A percentile compares a stretch with the other conserved stretches of the same genome.
Evolutionary conservation across 495 filamentous ascomycete genomes (phyloP).

Genomic region (Neurospora hispaniola): DNA sequence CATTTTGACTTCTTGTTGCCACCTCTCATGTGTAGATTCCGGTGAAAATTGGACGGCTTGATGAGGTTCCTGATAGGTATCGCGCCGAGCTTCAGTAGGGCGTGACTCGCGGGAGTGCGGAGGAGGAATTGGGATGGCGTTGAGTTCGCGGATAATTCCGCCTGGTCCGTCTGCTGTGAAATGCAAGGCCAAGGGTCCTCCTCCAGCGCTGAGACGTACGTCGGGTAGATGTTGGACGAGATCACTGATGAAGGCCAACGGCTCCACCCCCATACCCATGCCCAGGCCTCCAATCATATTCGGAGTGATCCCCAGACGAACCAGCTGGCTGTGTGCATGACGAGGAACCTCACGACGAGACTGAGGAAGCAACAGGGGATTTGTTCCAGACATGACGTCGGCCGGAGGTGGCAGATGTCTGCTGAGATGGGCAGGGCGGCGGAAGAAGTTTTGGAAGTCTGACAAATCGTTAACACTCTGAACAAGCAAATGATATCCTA

Average conservation of each 20-base stretch:
- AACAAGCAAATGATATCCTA: background rate
- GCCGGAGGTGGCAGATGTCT: conserved; percentile 19
- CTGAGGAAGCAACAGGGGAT: conserved; percentile 56
- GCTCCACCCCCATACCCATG: conserved; percentile 16
- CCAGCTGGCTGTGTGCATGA: conserved; percentile 12
- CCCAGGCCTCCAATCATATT: conserved; percentile 7
- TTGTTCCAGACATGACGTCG: conserved; percentile 58
- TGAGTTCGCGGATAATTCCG: conserved; percentile 27
- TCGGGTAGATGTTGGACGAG: conserved; percentile 21
- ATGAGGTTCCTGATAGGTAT: conserved; percentile 33
- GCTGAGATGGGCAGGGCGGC: conserved; percentile 17
- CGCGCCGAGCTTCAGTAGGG: conserved; percentile 28
- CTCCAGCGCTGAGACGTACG: conserved; percentile 1
- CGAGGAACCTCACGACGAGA: conserved; percentile 17
- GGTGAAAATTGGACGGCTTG: conserved; percentile 62
- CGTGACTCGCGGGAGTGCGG: conserved; percentile 22
- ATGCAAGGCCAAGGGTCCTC: conserved; percentile 32
- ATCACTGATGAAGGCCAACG: conserved; percentile 34
- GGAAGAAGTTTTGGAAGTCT: conserved; percentile 32
- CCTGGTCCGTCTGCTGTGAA: conserved; percentile 27
- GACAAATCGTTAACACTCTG: conserved; percentile 8
- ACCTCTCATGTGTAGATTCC: conserved; percentile 58
- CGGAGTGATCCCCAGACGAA: conserved; percentile 26
- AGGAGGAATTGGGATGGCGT: conserved; percentile 20
- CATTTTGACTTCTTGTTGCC: conserved; percentile 85